Evolutionary conservation across 106 monocot genomes (phyloP).

Genomic region (Phalaenopsis equestris): DNA sequence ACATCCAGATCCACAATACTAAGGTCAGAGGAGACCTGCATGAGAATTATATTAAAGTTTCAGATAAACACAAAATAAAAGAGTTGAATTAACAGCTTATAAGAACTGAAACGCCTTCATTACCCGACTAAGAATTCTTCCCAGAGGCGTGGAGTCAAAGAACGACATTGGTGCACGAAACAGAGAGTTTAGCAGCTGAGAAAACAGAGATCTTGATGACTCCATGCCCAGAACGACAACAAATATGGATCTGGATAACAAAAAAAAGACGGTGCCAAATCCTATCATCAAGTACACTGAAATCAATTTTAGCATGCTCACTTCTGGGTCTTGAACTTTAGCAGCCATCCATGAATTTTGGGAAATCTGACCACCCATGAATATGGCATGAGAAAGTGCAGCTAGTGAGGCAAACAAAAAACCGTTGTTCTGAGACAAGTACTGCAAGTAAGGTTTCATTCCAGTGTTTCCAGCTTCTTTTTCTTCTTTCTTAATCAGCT

Average conservation of each 20-base stretch:
- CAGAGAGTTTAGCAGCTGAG: slow-evolving; percentile 63
- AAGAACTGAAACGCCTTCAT: neutral
- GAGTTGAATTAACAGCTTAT: too few species aligned
- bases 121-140: slow-evolving; percentile 93
- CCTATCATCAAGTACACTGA: slow-evolving; percentile 75
- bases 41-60: slow-evolving; percentile 1
- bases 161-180: slow-evolving; percentile 93
- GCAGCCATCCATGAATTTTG: slow-evolving; percentile 99
- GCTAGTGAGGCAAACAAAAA: slow-evolving; percentile 39
- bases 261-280: slow-evolving; percentile 35
- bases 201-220: slow-evolving; percentile 83
- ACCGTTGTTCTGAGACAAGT: slow-evolving; percentile 79
- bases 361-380: slow-evolving; percentile 67
- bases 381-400: slow-evolving; percentile 47
- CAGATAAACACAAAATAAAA: neutral
- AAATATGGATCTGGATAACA: slow-evolving; percentile 54
- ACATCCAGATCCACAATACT: slow-evolving; percentile 95
- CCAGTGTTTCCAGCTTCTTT: slow-evolving; percentile 69
- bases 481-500: slow-evolving; percentile 95
- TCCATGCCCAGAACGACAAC: slow-evolving; percentile 59
- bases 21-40: slow-evolving; percentile 86
- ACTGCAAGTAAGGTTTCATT: slow-evolving; percentile 69
- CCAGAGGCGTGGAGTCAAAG: slow-evolving; percentile 90
- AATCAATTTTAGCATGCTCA: slow-evolving; percentile 59
- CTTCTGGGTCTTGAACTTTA: slow-evolving; percentile 67